These are phyloP conservation scores for Cetradonia linearis DNA, from an alignment of 495 filamentous ascomycete species.

Conservation along the genomic window DNA sequence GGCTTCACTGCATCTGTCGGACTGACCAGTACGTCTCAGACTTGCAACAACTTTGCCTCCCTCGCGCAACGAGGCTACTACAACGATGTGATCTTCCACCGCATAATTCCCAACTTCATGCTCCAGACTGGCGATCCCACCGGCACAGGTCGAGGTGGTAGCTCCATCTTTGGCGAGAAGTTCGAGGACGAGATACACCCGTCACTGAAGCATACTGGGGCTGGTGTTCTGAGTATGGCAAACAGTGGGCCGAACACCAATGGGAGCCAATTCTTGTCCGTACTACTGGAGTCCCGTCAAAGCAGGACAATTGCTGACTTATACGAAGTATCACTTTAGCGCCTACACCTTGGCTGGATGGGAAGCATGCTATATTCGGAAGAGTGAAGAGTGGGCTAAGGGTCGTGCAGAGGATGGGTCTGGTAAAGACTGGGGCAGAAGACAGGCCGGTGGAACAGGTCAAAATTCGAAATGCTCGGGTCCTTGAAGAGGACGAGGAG, in stretches of 20 bases:
- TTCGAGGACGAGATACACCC: slow-evolving; percentile 85
- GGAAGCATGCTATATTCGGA: slow-evolving; percentile 96
- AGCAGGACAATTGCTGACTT: background rate
- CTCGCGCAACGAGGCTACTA: slow-evolving; percentile 79
- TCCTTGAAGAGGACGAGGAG: slow-evolving; percentile 49
- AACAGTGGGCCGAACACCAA: slow-evolving; percentile 93
- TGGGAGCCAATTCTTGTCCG: slow-evolving; percentile 59
- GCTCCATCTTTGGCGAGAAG: slow-evolving; percentile 84
- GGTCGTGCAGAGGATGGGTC: slow-evolving; percentile 78
- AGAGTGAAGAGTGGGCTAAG: slow-evolving; percentile 76
- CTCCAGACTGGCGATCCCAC: slow-evolving; percentile 93
- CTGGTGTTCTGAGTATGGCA: slow-evolving; percentile 90
- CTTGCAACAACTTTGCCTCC: slow-evolving; percentile 79
- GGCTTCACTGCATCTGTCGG: background rate
- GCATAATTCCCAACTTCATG: slow-evolving; percentile 95
- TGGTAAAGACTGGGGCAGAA: slow-evolving; percentile 73
- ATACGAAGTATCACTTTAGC: slow-evolving; percentile 62
- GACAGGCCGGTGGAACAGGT: slow-evolving; percentile 78
- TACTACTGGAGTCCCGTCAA: background rate
- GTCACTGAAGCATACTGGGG: slow-evolving; percentile 82
- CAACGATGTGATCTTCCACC: slow-evolving; percentile 76
- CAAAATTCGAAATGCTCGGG: slow-evolving; percentile 61
- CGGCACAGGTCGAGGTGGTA: slow-evolving; percentile 84
- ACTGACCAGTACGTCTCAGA: slow-evolving; percentile 29
- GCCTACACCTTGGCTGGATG: slow-evolving; percentile 94